phyloP scores from a whole-genome alignment of 768 basidiomycete genomes.

The Tulasnella sp. region DNA sequence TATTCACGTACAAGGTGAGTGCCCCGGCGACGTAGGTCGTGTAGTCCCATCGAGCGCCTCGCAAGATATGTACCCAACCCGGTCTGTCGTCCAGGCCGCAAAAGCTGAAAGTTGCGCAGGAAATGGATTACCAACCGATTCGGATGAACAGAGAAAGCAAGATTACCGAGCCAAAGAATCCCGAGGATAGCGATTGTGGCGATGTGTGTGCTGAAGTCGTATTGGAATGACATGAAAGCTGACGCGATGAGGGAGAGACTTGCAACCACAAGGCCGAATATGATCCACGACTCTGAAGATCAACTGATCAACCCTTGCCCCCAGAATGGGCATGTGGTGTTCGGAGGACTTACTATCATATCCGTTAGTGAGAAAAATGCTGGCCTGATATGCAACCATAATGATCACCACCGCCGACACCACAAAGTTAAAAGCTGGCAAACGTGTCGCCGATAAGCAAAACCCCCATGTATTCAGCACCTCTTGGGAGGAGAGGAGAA shows the following conservation, averaged over 20 bases:
- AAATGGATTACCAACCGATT: no score
- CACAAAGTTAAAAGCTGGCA: neutral
- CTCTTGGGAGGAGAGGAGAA: neutral
- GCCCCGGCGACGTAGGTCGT: neutral
- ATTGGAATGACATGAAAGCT: neutral
- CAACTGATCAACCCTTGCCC: neutral
- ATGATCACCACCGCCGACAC: neutral
- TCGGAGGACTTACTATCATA: neutral
- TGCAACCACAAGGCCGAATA: constrained; percentile 7
- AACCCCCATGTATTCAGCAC: neutral
- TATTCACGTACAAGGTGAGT: neutral
- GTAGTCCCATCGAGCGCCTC: constrained; percentile 10
- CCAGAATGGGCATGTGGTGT: neutral
- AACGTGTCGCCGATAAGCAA: neutral
- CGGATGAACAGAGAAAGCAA: neutral
- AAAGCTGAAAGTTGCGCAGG: neutral
- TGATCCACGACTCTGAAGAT: neutral
- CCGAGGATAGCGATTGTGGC: neutral
- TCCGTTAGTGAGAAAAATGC: constrained; percentile 2
- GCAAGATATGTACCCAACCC: neutral
- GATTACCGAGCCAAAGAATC: neutral
- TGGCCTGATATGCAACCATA: neutral
- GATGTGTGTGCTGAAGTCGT: constrained; percentile 6
- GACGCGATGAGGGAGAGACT: neutral
- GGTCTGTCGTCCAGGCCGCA: neutral